Base-by-base conservation (phyloP, 2,329 filamentous ascomycete genomes). In the Hansfordia pulvinata region DNA sequence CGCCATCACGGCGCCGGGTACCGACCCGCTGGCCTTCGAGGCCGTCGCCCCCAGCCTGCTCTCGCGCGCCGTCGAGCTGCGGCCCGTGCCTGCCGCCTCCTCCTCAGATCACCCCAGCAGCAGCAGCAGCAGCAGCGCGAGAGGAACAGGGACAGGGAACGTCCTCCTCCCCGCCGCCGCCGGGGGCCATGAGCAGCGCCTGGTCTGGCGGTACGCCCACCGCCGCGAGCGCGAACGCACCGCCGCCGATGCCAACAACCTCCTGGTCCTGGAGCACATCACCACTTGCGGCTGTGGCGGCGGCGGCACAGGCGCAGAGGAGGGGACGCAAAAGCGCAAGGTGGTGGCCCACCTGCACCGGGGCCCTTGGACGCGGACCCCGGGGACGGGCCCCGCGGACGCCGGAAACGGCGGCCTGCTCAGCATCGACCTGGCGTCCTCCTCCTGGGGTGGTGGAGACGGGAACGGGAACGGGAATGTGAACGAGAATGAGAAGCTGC, bases 181-280 rank as follows among this genome's bases (percentile, higher is more conserved):
- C n/a, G n/a, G n/a, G n/a, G n/a, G n/a, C n/a, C n/a, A n/a, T n/a
- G n/a, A n/a, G n/a, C n/a, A n/a, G n/a, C n/a, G n/a, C n/a, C n/a
- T 70, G 30, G 53, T 60, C 33, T 76, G 71, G 70, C 54, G 58
- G 9, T 74, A 76, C 41, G 57, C 56, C 10, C 42, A 47, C n/a
- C 49, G 50, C 6, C 43, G 46, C 6, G 62, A 69, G 53, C n/a
- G n/a, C n/a, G n/a, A n/a, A n/a, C n/a, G n/a, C n/a, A n/a, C 43
- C 26, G 60, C 36, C 30, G 50, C 30, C 39, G 52, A n/a, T 48
- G 52, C 23, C 27, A 41, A 51, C 45, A 60, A 39, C 46, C 54
- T 57, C 26, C 44, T 77, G 16, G 42, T 76, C 5, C 49, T 76
- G 8, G 67, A 72, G 30, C 45, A 50, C 6, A 43, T 62, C n/a